Conservation (phyloP, 768 basidiomycete species). For the Dacryopinax primogenitus region DNA sequence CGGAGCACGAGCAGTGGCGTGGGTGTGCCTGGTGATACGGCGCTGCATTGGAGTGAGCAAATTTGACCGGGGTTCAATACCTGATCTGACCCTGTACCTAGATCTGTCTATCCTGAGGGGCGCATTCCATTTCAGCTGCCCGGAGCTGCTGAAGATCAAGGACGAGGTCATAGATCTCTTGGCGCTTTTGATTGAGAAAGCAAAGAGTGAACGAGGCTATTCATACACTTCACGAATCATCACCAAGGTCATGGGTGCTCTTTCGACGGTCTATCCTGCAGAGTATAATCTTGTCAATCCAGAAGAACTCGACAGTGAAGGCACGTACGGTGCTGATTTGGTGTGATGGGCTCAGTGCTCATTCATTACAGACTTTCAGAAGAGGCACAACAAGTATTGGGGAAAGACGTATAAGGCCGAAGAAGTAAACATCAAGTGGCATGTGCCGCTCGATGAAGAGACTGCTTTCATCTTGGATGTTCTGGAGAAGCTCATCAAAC, state of each 20-base stretch:
- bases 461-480: conserved; percentile 70
- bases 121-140: conserved; percentile 62
- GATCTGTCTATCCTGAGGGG: conserved; percentile 74
- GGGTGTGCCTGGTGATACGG: conserved; percentile 70
- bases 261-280: conserved; percentile 61
- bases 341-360: conserved; percentile 9
- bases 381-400: conserved; percentile 57
- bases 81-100: conserved; percentile 23
- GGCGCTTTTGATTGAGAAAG: conserved; percentile 55
- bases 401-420: conserved; percentile 63
- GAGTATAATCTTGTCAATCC: conserved; percentile 72
- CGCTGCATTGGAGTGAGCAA: conserved; percentile 78
- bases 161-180: conserved; percentile 51
- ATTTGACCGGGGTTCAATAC: conserved; percentile 1
- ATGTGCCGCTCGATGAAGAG: conserved; percentile 58
- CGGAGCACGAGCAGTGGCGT: conserved; percentile 65
- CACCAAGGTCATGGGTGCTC: conserved; percentile 56
- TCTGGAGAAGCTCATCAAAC: conserved; percentile 52
- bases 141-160: conserved; percentile 60
- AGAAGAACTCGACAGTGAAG: conserved; percentile 62
- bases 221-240: conserved; percentile 65
- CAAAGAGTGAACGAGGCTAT: conserved; percentile 81
- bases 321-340: conserved; percentile 36
- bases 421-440: conserved; percentile 81
- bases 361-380: conserved; percentile 42